Conservation (phyloP, 2,329 filamentous ascomycete species). For the Aspergillus versicolor region DNA sequence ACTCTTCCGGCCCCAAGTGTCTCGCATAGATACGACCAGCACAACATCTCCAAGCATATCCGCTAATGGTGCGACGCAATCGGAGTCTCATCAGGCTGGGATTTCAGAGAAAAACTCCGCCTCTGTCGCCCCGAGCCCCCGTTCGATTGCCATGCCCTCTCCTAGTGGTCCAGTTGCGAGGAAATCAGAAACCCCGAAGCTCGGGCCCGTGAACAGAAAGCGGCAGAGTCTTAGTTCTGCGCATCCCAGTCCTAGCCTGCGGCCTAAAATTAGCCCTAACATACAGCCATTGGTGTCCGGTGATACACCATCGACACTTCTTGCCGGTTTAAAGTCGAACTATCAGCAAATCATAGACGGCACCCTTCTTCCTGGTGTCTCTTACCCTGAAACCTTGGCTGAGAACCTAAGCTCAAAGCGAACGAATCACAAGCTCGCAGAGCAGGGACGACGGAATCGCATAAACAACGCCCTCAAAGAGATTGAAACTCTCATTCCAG, state of each 20-base stretch:
- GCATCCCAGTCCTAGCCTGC: conserved; percentile 80
- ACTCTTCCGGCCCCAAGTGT: conserved; percentile 42
- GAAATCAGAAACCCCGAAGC: conserved; percentile 50
- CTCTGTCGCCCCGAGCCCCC: conserved; percentile 53
- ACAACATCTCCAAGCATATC: conserved; percentile 58
- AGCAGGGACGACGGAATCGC: conserved; percentile 90
- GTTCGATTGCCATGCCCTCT: conserved; percentile 53
- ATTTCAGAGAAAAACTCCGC: conserved; percentile 18
- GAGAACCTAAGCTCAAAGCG: conserved; percentile 94
- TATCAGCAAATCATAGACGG: conserved; percentile 97
- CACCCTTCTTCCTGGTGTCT: conserved; percentile 83
- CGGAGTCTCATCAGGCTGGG: conserved; percentile 37
- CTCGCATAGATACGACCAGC: conserved; percentile 51
- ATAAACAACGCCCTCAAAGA: conserved; percentile 93
- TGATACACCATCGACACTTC: conserved; percentile 67
- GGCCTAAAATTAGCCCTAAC: conserved; percentile 87
- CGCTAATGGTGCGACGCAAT: conserved; percentile 61
- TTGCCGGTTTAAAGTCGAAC: conserved; percentile 86
- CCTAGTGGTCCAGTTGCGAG: conserved; percentile 44
- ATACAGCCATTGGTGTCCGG: conserved; percentile 81
- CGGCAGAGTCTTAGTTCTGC: conserved; percentile 68
- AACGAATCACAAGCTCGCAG: conserved; percentile 95
- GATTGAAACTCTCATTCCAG: conserved; percentile 82
- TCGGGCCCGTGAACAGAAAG: conserved; percentile 60
- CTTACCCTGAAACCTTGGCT: conserved; percentile 85